These are phyloP conservation scores for Candida coquimbonensis DNA, from an alignment of 805 yeast genomes.

Conservation along the genomic window DNA sequence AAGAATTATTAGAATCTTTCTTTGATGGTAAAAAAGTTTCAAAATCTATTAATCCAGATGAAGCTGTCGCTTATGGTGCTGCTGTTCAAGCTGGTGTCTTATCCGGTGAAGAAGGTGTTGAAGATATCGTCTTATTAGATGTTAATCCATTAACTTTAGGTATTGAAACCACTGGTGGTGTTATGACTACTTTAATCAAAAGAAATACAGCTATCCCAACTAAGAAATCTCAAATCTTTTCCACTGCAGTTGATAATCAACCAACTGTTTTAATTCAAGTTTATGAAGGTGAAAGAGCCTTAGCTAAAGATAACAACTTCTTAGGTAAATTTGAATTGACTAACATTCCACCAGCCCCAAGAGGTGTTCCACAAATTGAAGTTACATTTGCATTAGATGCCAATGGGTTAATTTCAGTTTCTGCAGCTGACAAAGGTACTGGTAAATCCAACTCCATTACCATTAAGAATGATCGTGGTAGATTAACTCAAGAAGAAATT, in stretches of 20 bases:
- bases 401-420: slow-evolving; percentile 78
- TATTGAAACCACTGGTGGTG: slow-evolving; percentile 96
- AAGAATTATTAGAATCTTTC: slow-evolving; percentile 81
- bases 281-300: slow-evolving; percentile 93
- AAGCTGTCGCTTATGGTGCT: slow-evolving; percentile 99
- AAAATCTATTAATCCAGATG: slow-evolving; percentile 98
- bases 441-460: slow-evolving; percentile 89
- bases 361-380: slow-evolving; percentile 88
- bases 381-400: slow-evolving; percentile 86
- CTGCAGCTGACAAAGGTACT: slow-evolving; percentile 89
- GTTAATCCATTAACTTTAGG: slow-evolving; percentile 93
- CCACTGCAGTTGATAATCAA: slow-evolving; percentile 95
- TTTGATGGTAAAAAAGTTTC: slow-evolving; percentile 94
- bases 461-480: slow-evolving; percentile 89
- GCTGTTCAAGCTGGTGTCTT: slow-evolving; percentile 98
- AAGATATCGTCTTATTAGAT: slow-evolving; percentile 82
- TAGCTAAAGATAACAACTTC: slow-evolving; percentile 88
- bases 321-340: slow-evolving; percentile 82
- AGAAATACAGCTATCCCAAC: slow-evolving; percentile 96
- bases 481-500: slow-evolving; percentile 88
- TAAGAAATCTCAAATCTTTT: slow-evolving; percentile 89
- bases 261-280: slow-evolving; percentile 93
- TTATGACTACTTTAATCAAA: slow-evolving; percentile 90
- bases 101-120: slow-evolving; percentile 92
- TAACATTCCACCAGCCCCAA: slow-evolving; percentile 86